Conservation (phyloP, 2,329 filamentous ascomycete genomes). For the Ophiostoma australiae region DNA sequence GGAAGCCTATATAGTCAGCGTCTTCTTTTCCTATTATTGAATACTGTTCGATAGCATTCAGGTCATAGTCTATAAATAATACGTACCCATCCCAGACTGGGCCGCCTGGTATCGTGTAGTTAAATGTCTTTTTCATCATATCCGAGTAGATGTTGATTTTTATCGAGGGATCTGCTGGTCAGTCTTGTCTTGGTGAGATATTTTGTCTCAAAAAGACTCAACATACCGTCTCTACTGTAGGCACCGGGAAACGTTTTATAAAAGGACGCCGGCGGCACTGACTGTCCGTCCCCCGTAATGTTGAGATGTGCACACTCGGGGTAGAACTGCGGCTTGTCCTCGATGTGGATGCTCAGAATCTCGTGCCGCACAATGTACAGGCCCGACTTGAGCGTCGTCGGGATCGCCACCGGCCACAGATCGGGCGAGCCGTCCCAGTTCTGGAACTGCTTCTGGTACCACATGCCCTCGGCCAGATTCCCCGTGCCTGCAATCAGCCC, state of each 20-base stretch:
- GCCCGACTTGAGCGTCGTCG: no score
- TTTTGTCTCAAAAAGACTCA: background rate
- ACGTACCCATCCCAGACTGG: slow-evolving; percentile 5
- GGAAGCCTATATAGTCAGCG: background rate
- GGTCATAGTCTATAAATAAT: background rate
- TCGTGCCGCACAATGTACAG: no score
- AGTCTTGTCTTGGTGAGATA: no score
- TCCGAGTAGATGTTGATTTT: background rate
- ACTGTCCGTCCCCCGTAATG: background rate
- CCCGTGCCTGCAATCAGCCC: no score
- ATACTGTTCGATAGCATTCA: no score
- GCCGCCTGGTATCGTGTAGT: background rate
- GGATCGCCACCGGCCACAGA: no score
- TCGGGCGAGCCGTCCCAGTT: no score
- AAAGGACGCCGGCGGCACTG: background rate
- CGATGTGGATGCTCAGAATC: no score
- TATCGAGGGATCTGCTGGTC: background rate
- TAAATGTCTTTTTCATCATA: background rate
- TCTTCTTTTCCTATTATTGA: background rate
- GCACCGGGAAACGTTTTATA: background rate
- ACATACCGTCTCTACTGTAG: background rate
- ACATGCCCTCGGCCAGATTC: no score
- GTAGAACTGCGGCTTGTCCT: background rate
- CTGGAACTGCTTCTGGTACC: no score
- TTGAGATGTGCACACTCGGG: background rate